Evolutionary conservation across 139 green algal genomes (phyloP), one percentile per base, ranked within the genome.

Genomic region (Prasinococcaceae sp.): DNA sequence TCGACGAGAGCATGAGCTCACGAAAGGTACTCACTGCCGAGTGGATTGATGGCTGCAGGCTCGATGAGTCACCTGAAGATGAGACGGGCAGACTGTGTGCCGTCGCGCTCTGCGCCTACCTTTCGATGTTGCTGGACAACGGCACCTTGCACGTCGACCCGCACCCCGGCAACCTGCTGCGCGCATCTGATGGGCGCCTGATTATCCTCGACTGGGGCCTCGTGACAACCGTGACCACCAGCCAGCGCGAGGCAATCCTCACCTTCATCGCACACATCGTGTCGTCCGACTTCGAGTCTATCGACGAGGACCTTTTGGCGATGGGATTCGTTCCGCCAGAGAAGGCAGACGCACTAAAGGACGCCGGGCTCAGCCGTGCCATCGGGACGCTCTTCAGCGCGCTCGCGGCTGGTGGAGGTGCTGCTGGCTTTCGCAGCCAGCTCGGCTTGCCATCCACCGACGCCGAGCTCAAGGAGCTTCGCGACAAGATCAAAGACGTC

Each of bases 141-240:
- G 53, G 53, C 22, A 27, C 53, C 14, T 22, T 69, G 4, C 61
- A 69, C 61, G 53, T 33, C 10, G 61, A 69, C 25, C 61, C 61
- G 14, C 61, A 69, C 29, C 61, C 61, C 19, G 61, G 61, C 4
- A 69, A 69, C 39, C 44, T 69, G 25, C 42, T 70, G 10, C 54
- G 61, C 14, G 60, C 54, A 4, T 26, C 3, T 10, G 61, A 70
- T 24, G 61, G 61, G 3, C 43, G 46, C 24, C 49, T 70, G 1
- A 60, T 46, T 54, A 70, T 70, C 50, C 46, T 70, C 6, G 61
- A 70, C 28, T 70, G 61, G 61, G 61, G 61, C 9, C 44, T 70
- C 16, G 53, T 62, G 1, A 70, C 61, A 9, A 25, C 45, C 10
- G 45, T 69, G 26, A 52, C 55, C 4, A 44, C 19, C 10, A 12